Evolutionary conservation across 2,329 filamentous ascomycete genomes (phyloP).

Genomic region (Beauveria scarabaeidicola): DNA sequence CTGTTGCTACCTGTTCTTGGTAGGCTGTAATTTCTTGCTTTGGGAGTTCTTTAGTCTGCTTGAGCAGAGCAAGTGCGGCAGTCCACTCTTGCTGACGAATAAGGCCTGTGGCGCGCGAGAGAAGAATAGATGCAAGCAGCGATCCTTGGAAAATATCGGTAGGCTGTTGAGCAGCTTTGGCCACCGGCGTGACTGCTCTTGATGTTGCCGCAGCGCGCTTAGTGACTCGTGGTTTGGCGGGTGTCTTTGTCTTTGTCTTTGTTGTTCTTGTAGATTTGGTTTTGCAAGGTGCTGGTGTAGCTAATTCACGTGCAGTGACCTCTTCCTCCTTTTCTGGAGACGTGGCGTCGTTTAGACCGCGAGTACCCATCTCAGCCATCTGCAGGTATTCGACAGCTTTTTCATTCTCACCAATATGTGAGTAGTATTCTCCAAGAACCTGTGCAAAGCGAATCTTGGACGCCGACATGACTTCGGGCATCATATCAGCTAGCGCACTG

Average conservation of each 20-base stretch:
- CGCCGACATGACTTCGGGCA: conserved; percentile 33
- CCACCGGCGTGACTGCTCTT: conserved; percentile 18
- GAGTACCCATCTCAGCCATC: conserved; percentile 34
- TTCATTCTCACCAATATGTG: conserved; percentile 37
- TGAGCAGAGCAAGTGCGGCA: conserved; percentile 47
- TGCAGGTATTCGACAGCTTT: conserved; percentile 35
- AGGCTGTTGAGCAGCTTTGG: conserved; percentile 16
- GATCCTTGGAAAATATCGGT: conserved; percentile 29
- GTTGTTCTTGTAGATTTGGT: conserved; percentile 8
- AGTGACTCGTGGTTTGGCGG: conserved; percentile 3
- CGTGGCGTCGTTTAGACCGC: background rate
- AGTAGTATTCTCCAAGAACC: conserved; percentile 47
- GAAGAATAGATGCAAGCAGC: conserved; percentile 26
- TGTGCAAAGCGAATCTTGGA: conserved; percentile 38
- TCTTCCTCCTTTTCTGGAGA: conserved; percentile 13
- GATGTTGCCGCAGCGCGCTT: conserved; percentile 12
- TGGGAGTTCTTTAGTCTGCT: conserved; percentile 37
- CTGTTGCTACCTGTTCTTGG: conserved; percentile 53
- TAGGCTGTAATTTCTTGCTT: conserved; percentile 31
- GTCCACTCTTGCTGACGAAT: conserved; percentile 47
- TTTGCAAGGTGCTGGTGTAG: conserved; percentile 13
- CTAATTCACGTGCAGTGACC: conserved; percentile 7
- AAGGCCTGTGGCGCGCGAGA: conserved; percentile 34
- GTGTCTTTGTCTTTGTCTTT: conserved; percentile 12
- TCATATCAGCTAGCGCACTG: conserved; percentile 43